These are phyloP conservation scores for Kokia cookei DNA, from an alignment of 441 rosid genomes.

Conservation along the genomic window DNA sequence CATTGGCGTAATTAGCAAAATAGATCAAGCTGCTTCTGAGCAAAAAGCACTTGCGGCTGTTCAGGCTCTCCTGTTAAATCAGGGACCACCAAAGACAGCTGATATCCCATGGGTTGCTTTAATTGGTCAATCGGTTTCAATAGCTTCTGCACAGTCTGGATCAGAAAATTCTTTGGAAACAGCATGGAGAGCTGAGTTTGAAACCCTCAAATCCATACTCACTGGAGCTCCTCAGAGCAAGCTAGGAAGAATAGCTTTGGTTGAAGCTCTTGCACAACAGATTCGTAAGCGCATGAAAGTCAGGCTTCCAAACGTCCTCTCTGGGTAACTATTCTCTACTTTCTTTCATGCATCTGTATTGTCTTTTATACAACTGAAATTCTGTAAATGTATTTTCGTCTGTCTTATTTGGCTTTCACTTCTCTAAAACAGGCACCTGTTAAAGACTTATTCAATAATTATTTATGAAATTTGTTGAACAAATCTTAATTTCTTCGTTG, in stretches of 20 bases:
- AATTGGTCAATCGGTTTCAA: slow-evolving; percentile 67
- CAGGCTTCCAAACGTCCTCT: slow-evolving; percentile 61
- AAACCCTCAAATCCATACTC: slow-evolving; percentile 64
- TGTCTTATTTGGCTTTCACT: not conserved
- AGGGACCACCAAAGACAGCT: slow-evolving; percentile 63
- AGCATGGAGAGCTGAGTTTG: slow-evolving; percentile 79
- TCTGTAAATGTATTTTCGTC: not conserved
- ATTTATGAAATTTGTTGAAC: not conserved
- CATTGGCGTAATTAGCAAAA: slow-evolving; percentile 65
- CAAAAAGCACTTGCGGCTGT: slow-evolving; percentile 65
- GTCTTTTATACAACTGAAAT: not conserved
- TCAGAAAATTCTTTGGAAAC: slow-evolving; percentile 69
- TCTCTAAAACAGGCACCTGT: not conserved
- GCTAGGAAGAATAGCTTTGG: slow-evolving; percentile 67
- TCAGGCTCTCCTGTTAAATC: slow-evolving; percentile 52
- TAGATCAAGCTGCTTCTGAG: slow-evolving; percentile 66
- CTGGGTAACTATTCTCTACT: slow-evolving; percentile 29
- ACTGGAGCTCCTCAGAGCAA: slow-evolving; percentile 63
- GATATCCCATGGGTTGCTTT: slow-evolving; percentile 75
- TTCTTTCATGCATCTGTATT: not conserved
- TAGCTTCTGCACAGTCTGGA: slow-evolving; percentile 68
- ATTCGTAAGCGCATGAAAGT: slow-evolving; percentile 75
- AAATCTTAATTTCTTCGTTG: not conserved
- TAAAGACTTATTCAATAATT: not conserved
- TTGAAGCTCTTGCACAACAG: slow-evolving; percentile 60